phyloP scores from a whole-genome alignment of 352 stramenopile genomes.

The Globisporangium uncinulatum region DNA sequence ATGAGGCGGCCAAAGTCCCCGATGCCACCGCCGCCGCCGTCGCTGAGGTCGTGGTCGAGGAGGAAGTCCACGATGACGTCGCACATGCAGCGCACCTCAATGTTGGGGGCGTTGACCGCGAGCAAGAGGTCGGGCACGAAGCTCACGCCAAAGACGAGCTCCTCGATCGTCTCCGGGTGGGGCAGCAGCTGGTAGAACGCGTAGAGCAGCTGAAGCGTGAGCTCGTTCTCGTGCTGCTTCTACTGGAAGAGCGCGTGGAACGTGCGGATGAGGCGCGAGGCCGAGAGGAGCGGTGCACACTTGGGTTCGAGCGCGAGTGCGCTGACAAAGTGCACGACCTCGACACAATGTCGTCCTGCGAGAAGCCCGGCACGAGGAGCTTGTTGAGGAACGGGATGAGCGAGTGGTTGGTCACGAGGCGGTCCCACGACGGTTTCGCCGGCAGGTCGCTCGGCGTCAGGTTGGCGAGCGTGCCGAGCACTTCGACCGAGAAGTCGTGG shows the following conservation, averaged over 20 bases:
- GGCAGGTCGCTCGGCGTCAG: constrained; percentile 90
- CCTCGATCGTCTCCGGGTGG: constrained; percentile 71
- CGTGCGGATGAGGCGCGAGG: constrained; percentile 65
- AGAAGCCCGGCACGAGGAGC: constrained; percentile 90
- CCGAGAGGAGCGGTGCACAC: constrained; percentile 67
- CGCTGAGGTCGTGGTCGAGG: constrained; percentile 68
- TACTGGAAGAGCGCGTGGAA: constrained; percentile 82
- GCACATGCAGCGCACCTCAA: constrained; percentile 82
- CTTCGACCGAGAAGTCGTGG: constrained; percentile 92
- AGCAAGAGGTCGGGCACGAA: constrained; percentile 77
- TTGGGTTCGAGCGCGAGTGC: constrained; percentile 77
- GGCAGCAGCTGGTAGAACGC: constrained; percentile 74
- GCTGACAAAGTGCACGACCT: constrained; percentile 86
- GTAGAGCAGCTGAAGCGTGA: constrained; percentile 79
- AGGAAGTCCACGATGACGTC: constrained; percentile 85
- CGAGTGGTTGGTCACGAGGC: constrained; percentile 82
- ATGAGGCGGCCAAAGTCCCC: constrained; percentile 77
- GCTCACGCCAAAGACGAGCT: constrained; percentile 66
- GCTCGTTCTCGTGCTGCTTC: constrained; percentile 83
- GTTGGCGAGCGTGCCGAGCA: constrained; percentile 90
- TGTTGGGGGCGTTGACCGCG: constrained; percentile 62
- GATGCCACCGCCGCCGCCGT: constrained; percentile 39
- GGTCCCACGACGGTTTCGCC: constrained; percentile 83
- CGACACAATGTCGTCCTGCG: constrained; percentile 90
- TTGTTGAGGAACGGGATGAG: constrained; percentile 89